These are phyloP conservation scores for Fusarium acutatum DNA, from an alignment of 2,329 filamentous ascomycete genomes.

Conservation along the genomic window DNA sequence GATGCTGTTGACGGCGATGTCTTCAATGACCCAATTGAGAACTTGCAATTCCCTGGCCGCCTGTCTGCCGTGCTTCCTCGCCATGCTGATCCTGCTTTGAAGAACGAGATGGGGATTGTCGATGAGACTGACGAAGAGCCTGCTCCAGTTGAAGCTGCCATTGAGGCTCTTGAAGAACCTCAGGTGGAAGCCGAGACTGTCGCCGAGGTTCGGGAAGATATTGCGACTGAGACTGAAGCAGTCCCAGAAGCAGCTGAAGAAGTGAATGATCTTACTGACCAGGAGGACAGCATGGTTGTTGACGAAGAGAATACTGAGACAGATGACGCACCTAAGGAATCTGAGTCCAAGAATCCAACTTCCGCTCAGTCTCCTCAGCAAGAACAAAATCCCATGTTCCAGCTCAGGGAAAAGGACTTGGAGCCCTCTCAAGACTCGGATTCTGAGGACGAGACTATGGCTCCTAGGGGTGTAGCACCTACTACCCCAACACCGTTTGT, in stretches of 20 bases:
- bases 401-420: conserved; percentile 59
- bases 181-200: not conserved
- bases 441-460: conserved; percentile 60
- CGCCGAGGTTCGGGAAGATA: not conserved
- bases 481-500: conserved; percentile 53
- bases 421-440: conserved; percentile 53
- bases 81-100: conserved; percentile 51
- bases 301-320: conserved; percentile 29
- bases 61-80: conserved; percentile 56
- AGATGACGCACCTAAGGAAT: conserved; percentile 17
- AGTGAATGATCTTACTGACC: conserved; percentile 19
- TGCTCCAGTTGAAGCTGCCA: not conserved
- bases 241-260: conserved; percentile 11
- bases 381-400: conserved; percentile 41
- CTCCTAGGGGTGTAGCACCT: conserved; percentile 45
- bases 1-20: conserved; percentile 43
- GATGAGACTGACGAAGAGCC: conserved; percentile 39
- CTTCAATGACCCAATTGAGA: conserved; percentile 47
- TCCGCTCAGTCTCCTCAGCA: conserved; percentile 24
- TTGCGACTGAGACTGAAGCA: not conserved
- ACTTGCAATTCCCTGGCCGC: conserved; percentile 55
- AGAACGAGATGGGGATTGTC: conserved; percentile 45
- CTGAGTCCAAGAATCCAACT: not conserved
- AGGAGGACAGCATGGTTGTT: conserved; percentile 38
- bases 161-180: not conserved